Percentiles rank a stretch among this genome's conserved stretches.
Evolutionary conservation across 345 rosid genomes (phyloP).

Genomic region (Heritiera littoralis): DNA sequence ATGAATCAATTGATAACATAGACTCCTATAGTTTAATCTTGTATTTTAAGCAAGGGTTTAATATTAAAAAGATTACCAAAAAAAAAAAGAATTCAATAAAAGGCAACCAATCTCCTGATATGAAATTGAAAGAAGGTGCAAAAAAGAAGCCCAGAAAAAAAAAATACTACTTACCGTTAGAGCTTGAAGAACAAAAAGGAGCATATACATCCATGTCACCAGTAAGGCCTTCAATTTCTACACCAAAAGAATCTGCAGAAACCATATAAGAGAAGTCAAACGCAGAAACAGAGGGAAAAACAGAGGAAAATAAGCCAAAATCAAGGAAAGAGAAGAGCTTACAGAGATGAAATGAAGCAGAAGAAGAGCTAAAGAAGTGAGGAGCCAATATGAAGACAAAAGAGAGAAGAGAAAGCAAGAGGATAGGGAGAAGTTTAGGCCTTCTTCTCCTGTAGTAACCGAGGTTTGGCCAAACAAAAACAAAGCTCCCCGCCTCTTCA

Average conservation of each 20-base stretch:
- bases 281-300: conserved; percentile 8
- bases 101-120: neutral
- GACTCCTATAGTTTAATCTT: neutral
- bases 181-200: conserved; percentile 51
- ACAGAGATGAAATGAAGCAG: conserved; percentile 56
- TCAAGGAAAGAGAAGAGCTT: conserved; percentile 24
- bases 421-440: conserved; percentile 56
- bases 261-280: conserved; percentile 15
- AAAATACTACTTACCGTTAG: conserved; percentile 51
- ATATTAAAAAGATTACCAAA: neutral
- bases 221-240: conserved; percentile 36
- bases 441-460: conserved; percentile 49
- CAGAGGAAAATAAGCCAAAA: neutral
- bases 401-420: conserved; percentile 66
- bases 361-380: conserved; percentile 49
- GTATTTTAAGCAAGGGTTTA: neutral
- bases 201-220: conserved; percentile 32
- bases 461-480: conserved; percentile 33
- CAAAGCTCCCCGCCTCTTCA: conserved; percentile 31
- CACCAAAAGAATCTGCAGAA: conserved; percentile 58
- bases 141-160: neutral
- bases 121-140: neutral
- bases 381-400: conserved; percentile 59
- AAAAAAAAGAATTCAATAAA: neutral
- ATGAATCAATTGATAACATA: neutral